phyloP scores from a whole-genome alignment of 2,329 filamentous ascomycete species.

The Boeremia exigua region DNA sequence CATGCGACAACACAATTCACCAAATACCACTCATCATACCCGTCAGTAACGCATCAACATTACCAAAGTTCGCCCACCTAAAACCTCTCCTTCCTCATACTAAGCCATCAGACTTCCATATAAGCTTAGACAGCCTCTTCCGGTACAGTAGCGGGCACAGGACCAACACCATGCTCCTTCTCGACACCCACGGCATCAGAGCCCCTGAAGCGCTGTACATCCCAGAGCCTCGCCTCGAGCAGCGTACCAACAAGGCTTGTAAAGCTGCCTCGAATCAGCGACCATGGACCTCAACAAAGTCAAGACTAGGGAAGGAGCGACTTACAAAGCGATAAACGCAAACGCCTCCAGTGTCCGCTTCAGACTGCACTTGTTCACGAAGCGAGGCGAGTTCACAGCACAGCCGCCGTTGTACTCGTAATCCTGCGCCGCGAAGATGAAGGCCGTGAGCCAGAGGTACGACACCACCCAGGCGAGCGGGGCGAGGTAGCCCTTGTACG shows the following conservation, averaged over 20 bases:
- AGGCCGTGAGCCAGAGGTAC: slow-evolving; percentile 37
- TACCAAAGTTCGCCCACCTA: too few species aligned
- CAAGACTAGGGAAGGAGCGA: neutral
- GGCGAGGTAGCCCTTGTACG: slow-evolving; percentile 31
- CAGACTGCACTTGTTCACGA: slow-evolving; percentile 20
- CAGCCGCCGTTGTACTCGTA: slow-evolving; percentile 23
- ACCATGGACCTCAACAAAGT: neutral
- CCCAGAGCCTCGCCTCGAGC: slow-evolving; percentile 26
- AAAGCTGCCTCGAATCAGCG: slow-evolving; percentile 19
- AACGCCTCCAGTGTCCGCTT: slow-evolving; percentile 32
- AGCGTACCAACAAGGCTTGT: slow-evolving; percentile 26
- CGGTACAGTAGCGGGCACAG: neutral
- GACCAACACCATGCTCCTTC: slow-evolving; percentile 12
- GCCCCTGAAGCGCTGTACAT: slow-evolving; percentile 21
- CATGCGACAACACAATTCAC: too few species aligned
- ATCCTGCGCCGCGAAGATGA: slow-evolving; percentile 32
- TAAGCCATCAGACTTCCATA: too few species aligned
- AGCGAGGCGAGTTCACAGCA: slow-evolving; percentile 12
- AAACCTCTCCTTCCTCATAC: too few species aligned
- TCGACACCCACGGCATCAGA: neutral
- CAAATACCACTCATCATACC: too few species aligned
- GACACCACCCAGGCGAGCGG: slow-evolving; percentile 26
- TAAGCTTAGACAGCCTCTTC: slow-evolving; percentile 1
- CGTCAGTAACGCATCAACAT: too few species aligned
- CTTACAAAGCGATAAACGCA: slow-evolving; percentile 35